Evolutionary conservation across 192 early-diverging fungal species (phyloP), one percentile per base, ranked within the genome.

Genomic region (Podila epigama): DNA sequence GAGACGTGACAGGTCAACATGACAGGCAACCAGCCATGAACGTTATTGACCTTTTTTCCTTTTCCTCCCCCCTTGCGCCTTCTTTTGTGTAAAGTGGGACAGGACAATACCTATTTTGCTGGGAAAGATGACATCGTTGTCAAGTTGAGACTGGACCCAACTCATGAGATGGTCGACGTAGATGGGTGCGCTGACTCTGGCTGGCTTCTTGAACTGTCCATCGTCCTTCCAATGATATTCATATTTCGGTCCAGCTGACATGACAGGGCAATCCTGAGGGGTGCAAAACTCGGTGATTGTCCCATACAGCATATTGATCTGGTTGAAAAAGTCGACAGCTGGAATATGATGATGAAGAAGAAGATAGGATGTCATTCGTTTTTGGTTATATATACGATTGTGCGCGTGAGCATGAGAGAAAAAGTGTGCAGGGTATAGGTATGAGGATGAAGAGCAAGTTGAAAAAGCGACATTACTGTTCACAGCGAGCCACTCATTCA

Each of bases 261-360:
- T 98, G 48, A 89, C 85, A 10, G 95, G 94, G 70, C 97, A 98
- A 12, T 84, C 83, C 35, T 91, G 87, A 32, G 93, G 90, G 0
- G 97, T 98, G 80, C 96, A 97, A 78, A 93, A 94, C 75, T 91
- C 89, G 35, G 89, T 88, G 34, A 94, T 88, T 10, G 92, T 89
- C 58, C 92, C 94, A 77, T 94, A 98, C 10, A 98, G 82, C 89
- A 97, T 89, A 82, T 97, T 97, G 60, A 95, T 90, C 80, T 98
- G 97, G 85, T 96, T 96, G 82, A 93, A 97, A 79, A 98, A 98
- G 80, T 98, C 97, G 11, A 95, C 93, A 3, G 92, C 85, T 85
- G 40, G 13, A n/a, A 68, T 33, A 44, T 32, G 36, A 58, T 44
- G 28, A 27, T 8, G 0, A 5, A 18, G 27, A 69, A 16, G 8